phyloP scores from a whole-genome alignment of 2,329 filamentous ascomycete genomes.

The Grosmannia serpens region DNA sequence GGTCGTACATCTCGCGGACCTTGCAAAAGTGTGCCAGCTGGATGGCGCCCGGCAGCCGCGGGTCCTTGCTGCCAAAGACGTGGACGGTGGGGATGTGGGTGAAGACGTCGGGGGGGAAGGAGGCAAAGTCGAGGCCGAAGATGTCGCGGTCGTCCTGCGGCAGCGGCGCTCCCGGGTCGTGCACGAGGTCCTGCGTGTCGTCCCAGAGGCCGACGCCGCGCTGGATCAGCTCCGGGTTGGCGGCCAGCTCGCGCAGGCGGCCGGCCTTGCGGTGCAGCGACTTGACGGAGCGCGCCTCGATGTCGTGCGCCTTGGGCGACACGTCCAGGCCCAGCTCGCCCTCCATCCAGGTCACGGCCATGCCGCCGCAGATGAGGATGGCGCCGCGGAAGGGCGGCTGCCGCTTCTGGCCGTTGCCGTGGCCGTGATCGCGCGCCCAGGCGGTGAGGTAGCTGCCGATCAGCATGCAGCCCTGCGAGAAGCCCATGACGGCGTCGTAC shows the following conservation, averaged over 20 bases:
- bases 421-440: slow-evolving; percentile 21
- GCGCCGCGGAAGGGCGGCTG: slow-evolving; percentile 25
- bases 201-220: slow-evolving; percentile 23
- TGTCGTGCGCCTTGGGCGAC: slow-evolving; percentile 18
- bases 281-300: slow-evolving; percentile 16
- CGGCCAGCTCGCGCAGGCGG: slow-evolving; percentile 15
- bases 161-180: slow-evolving; percentile 16
- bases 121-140: slow-evolving; percentile 23
- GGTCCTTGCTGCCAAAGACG: slow-evolving; percentile 24
- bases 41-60: slow-evolving; percentile 22
- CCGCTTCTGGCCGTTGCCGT: background rate
- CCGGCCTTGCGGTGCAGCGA: slow-evolving; percentile 17
- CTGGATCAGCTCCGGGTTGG: slow-evolving; percentile 16
- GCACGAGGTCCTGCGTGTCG: slow-evolving; percentile 19
- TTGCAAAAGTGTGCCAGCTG: slow-evolving; percentile 25
- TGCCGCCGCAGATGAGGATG: slow-evolving; percentile 27
- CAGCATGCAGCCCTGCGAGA: slow-evolving; percentile 27
- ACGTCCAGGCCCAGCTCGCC: slow-evolving; percentile 24
- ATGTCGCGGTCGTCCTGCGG: slow-evolving; percentile 17
- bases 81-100: slow-evolving; percentile 25
- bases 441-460: slow-evolving; percentile 28
- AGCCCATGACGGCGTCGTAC: slow-evolving; percentile 24
- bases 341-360: slow-evolving; percentile 23
- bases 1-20: slow-evolving; percentile 21
- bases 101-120: slow-evolving; percentile 19